These are phyloP conservation scores for Fusarium zealandicum DNA, from an alignment of 2,329 filamentous ascomycete species.

Conservation along the genomic window DNA sequence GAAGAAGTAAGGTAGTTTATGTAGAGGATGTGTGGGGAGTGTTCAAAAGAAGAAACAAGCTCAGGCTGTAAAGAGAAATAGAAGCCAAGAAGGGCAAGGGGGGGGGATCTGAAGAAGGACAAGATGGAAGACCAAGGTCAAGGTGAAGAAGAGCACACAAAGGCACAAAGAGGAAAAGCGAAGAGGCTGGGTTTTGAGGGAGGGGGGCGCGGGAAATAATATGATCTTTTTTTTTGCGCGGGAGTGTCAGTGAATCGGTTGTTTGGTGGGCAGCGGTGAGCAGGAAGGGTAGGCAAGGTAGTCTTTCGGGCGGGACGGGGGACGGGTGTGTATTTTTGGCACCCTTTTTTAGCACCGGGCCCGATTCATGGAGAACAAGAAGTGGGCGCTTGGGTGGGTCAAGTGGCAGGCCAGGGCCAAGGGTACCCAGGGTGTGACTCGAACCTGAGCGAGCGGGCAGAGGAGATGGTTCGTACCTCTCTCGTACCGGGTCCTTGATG, in stretches of 20 bases:
- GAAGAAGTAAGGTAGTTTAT: too few species aligned
- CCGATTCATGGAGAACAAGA: conserved; percentile 19
- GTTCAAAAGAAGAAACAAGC: conserved; percentile 30
- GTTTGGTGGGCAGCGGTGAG: conserved; percentile 40
- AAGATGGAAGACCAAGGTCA: conserved; percentile 31
- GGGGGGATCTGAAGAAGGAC: conserved; percentile 31
- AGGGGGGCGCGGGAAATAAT: conserved; percentile 41
- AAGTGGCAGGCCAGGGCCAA: conserved; percentile 24
- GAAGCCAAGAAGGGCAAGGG: conserved; percentile 35
- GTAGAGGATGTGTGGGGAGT: conserved; percentile 17
- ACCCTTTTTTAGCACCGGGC: conserved; percentile 29
- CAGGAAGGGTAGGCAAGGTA: conserved; percentile 14
- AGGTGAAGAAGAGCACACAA: conserved; percentile 35
- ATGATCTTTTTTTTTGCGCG: conserved; percentile 32
- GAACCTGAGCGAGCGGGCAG: conserved; percentile 19
- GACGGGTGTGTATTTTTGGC: conserved; percentile 38
- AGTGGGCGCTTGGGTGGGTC: conserved; percentile 28
- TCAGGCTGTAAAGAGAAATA: conserved; percentile 33
- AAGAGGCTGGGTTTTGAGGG: conserved; percentile 35
- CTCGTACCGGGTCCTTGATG: conserved; percentile 8
- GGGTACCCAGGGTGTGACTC: conserved; percentile 30
- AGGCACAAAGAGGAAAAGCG: conserved; percentile 27
- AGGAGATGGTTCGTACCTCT: conserved; percentile 26
- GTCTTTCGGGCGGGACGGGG: conserved; percentile 5
- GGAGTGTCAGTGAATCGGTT: conserved; percentile 39